Evolutionary conservation across 306 rosid genomes (phyloP), one percentile per base, ranked within the genome.

Genomic region (Casuarina equisetifolia): DNA sequence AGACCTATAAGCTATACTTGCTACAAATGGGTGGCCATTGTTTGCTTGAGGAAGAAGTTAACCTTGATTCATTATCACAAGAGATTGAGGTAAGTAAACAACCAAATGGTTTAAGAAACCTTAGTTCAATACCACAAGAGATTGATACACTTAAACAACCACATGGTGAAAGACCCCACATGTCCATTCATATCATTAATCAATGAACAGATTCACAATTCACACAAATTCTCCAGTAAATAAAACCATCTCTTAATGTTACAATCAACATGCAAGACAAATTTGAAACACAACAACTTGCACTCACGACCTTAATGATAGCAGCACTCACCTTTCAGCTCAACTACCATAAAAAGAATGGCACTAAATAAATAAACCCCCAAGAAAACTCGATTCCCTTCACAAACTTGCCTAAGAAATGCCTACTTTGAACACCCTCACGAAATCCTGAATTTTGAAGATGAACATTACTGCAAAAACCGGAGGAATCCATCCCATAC

Each of bases 401-500:
- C 40, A 73, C 69, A 12, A 42, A 73, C 71, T 25, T 67, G 74
- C 39, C 48, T 44, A 74, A 67, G 43, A 57, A 44, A 80, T 67
- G 58, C 50, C 64, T 49, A 62, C 53, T 51, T 19, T 42, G 42
- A 9, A 39, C 15, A 44, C 42, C 43, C 74, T 20, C 43, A 49
- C 17, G 7, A 58, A 70, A 48, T 3, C 6, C 55, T 32, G 74
- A 50, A 70, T 70, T 49, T 32, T 35, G 57, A 70, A 70, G 42
- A 48, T 49, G 58, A 49, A 5, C 16, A 17, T 36, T n/a, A 10
- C 80, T 79, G 89, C 88, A 87, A 84, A 76, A 83, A 54, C 82
- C 72, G 80, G 79, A 86, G 44, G 45, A 93, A 87, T 38, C 84
- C 85, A 74, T 90, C 92, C 92, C 91, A 84, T 1, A 78, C 84